A percentile compares a stretch with the other conserved stretches of the same genome.
Evolutionary conservation across 176 grass and related monocot genomes (phyloP).

Genomic region (Aegilops tauschii): DNA sequence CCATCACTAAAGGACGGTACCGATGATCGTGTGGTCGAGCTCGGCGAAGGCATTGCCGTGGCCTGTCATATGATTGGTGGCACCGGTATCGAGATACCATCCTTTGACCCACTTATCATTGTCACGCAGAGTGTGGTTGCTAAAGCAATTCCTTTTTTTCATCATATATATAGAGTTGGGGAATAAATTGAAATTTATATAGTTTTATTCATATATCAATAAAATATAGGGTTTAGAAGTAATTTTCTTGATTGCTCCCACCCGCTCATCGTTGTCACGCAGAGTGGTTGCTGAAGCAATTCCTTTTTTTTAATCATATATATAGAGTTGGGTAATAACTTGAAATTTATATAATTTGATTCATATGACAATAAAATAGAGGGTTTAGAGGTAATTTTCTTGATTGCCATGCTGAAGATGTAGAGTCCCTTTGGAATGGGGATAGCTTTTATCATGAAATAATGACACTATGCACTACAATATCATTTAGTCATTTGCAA

Average conservation of each 20-base stretch:
- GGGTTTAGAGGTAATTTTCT: not conserved
- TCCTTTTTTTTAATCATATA: not conserved
- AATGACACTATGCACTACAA: not conserved
- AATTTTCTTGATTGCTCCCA: not conserved
- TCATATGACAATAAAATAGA: not conserved
- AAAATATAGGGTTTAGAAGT: not conserved
- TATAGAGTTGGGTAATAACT: too few species aligned
- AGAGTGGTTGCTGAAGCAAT: not conserved
- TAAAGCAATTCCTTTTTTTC: not conserved
- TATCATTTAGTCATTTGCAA: not conserved
- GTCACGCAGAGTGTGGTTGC: not conserved
- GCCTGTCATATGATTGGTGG: too few species aligned
- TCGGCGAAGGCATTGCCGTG: too few species aligned
- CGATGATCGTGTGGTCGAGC: too few species aligned
- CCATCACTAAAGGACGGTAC: too few species aligned
- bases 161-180: not conserved
- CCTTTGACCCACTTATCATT: too few species aligned
- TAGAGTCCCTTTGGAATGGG: not conserved
- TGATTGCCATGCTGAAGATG: not conserved
- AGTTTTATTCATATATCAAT: not conserved
- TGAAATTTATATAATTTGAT: too few species aligned
- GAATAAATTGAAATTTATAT: too few species aligned
- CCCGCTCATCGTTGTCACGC: too few species aligned
- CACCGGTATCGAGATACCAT: too few species aligned
- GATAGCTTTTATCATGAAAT: constrained; percentile 9